These are phyloP conservation scores for Gynostemma pentaphyllum DNA, from an alignment of 306 rosid species.

Conservation along the genomic window DNA sequence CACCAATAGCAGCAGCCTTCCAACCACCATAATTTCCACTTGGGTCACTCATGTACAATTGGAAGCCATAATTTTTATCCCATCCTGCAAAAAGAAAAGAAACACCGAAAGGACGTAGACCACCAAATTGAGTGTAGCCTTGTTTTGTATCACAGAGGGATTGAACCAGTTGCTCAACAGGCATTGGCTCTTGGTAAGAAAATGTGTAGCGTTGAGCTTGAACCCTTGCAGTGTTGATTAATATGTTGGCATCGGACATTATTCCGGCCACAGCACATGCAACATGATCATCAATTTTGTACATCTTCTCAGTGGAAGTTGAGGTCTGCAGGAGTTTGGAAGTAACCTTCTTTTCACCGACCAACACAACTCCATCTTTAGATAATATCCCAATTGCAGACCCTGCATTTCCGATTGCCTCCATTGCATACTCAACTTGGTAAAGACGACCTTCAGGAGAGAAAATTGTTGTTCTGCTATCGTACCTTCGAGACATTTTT, in stretches of 20 bases:
- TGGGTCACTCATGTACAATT: constrained; percentile 37
- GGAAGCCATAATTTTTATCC: constrained; percentile 33
- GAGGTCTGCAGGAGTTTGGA: constrained; percentile 35
- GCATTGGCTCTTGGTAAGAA: constrained; percentile 37
- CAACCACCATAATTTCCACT: constrained; percentile 39
- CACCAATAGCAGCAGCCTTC: constrained; percentile 39
- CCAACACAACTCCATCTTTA: constrained; percentile 29
- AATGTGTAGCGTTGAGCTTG: constrained; percentile 31
- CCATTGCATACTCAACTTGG: constrained; percentile 37
- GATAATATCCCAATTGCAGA: constrained; percentile 32
- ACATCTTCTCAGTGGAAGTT: constrained; percentile 33
- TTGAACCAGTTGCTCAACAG: constrained; percentile 32
- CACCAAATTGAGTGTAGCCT: constrained; percentile 36
- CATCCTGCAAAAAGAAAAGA: constrained; percentile 36
- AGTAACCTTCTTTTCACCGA: constrained; percentile 33
- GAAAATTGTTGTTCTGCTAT: constrained; percentile 30
- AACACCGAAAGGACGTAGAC: constrained; percentile 34
- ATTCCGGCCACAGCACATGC: constrained; percentile 36
- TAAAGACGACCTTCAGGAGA: constrained; percentile 34
- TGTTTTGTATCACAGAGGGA: constrained; percentile 34
- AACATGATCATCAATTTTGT: constrained; percentile 34
- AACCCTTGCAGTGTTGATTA: constrained; percentile 32
- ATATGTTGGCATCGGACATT: constrained; percentile 36
- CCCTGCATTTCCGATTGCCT: constrained; percentile 37
- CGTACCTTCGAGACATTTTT: constrained; percentile 32